Evolutionary conservation across 2,329 filamentous ascomycete species (phyloP), one percentile per base, ranked within the genome.

Genomic region (Pyricularia sp.): DNA sequence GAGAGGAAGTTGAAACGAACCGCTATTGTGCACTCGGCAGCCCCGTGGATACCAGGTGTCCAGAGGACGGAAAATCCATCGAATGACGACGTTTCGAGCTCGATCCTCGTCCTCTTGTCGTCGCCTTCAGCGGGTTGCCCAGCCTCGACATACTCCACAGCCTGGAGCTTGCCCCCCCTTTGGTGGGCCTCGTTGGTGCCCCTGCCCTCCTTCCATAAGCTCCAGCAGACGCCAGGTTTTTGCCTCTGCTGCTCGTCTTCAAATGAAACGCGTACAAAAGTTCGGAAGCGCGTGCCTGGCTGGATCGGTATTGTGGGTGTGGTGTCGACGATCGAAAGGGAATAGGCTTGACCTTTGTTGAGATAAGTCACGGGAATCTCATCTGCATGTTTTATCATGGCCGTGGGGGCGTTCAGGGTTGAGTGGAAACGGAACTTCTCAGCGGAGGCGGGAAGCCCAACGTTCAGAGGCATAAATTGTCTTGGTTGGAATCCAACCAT

Each of bases 1-100:
- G 95, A 99, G 0, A 99, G 84, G 76, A 99, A 99, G 80, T 99
- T 99, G 84, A 98, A 99, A 64, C 95, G 92, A 14, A 98, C 92
- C 10, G 93, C 91, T 69, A 99, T 88, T 66, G 89, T 92, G 77
- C 93, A 95, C 74, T 97, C 93, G 3, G 90, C 82, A 0, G 82
- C 79, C 0, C 89, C 88, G 66, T 89, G 90, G 61, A 86, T 79
- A 4, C 88, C 90, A 0, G 93, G 90, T 0, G 90, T 92, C 94
- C 94, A 98, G 6, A 90, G 87, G 4, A 98, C 92, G 7, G 90
- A 94, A 77, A 98, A 98, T 0, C 94, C 94, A 76, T 98, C 94
- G 72, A 97, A 97, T 0, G 93, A 97, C 3, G 92, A 89, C 2
- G 81, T 87, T 73, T 93, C 90, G 0, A 94, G 79, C 73, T 92